Evolutionary conservation across 768 basidiomycete species (phyloP).

Genomic region (Gymnopilus dilepis): DNA sequence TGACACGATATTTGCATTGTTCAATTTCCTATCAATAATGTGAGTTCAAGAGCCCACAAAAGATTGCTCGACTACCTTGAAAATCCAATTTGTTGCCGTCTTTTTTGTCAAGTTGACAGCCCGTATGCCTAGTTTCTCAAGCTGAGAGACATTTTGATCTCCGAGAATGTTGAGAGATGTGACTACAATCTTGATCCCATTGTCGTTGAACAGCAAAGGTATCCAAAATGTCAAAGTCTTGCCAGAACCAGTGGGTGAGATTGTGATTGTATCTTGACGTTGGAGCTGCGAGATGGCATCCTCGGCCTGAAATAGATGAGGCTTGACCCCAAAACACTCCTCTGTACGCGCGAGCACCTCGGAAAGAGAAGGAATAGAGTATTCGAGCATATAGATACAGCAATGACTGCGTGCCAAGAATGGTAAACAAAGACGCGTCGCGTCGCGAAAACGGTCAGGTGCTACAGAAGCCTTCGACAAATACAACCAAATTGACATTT

Average conservation of each 20-base stretch:
- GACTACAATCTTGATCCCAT: conserved; percentile 23
- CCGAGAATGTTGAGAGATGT: conserved; percentile 10
- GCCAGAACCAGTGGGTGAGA: conserved; percentile 29
- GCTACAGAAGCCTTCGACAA: background rate
- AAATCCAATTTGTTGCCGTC: background rate
- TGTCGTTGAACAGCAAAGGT: conserved; percentile 22
- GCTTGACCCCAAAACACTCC: background rate
- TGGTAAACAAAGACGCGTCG: background rate
- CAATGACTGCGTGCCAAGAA: background rate
- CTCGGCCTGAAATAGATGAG: background rate
- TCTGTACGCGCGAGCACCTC: background rate
- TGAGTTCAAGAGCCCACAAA: too few relatives aligned
- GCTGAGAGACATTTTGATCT: background rate
- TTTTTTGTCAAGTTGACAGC: background rate
- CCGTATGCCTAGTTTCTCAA: background rate
- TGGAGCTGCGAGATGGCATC: background rate
- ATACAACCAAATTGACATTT: background rate
- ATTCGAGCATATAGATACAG: background rate
- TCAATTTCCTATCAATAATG: too few relatives aligned
- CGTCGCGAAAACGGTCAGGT: background rate
- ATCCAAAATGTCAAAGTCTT: conserved; percentile 33
- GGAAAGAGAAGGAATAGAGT: background rate
- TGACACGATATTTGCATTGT: too few relatives aligned
- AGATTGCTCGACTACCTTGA: background rate
- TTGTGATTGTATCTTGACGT: conserved; percentile 18